A percentile compares a stretch with the other conserved stretches of the same genome.
phyloP scores from a whole-genome alignment of 306 rosid genomes.

The Cotoneaster glaucophyllus region DNA sequence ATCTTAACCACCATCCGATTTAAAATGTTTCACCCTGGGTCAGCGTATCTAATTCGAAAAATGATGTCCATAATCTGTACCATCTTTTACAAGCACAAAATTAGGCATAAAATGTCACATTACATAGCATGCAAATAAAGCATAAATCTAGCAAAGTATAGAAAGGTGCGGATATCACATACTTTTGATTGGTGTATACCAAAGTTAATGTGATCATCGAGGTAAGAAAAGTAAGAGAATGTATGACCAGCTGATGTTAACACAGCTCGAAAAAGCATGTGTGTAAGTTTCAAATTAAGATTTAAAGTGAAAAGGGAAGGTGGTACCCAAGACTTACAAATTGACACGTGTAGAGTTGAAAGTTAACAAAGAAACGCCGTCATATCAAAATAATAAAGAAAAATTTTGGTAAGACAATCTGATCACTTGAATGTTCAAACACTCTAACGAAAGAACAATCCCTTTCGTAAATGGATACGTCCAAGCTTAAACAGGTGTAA shows the following conservation, averaged over 20 bases:
- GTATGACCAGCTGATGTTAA: background rate
- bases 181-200: background rate
- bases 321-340: background rate
- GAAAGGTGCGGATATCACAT: background rate
- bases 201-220: background rate
- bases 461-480: too few relatives aligned
- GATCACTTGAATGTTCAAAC: too few relatives aligned
- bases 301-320: background rate
- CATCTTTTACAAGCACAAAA: background rate
- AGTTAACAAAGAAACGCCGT: background rate
- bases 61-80: background rate
- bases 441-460: too few relatives aligned
- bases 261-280: background rate
- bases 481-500: too few relatives aligned
- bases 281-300: background rate
- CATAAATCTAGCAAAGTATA: background rate
- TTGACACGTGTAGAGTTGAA: background rate
- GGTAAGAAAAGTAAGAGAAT: background rate
- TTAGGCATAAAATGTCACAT: background rate
- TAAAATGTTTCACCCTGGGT: slow-evolving; percentile 26
- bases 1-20: slow-evolving; percentile 59
- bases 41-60: slow-evolving; percentile 18
- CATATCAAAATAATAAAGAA: background rate
- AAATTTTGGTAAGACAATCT: background rate
- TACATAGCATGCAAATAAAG: background rate